phyloP scores from a whole-genome alignment of 306 rosid species.

The Vachellia pachyceras region DNA sequence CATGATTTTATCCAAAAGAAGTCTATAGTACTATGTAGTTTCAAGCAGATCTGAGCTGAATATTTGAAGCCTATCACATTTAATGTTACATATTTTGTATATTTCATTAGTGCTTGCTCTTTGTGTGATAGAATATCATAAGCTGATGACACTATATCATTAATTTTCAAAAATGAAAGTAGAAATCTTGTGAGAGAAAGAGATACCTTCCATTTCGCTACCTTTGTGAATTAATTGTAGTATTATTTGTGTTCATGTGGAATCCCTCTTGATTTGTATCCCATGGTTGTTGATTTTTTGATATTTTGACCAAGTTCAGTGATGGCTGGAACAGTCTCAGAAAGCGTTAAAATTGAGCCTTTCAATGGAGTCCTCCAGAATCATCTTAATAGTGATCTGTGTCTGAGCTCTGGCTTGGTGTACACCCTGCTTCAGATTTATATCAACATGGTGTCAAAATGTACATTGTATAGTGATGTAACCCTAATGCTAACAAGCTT shows the following conservation, averaged over 20 bases:
- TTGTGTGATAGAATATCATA: conserved; percentile 26
- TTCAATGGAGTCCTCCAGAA: conserved; percentile 20
- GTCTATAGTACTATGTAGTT: conserved; percentile 26
- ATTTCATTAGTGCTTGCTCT: conserved; percentile 28
- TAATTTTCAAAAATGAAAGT: background rate
- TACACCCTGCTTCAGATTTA: conserved; percentile 16
- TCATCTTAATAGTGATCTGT: background rate
- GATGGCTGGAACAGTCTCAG: conserved; percentile 21
- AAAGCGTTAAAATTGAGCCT: conserved; percentile 27
- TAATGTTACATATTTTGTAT: conserved; percentile 5
- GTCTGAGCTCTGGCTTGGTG: conserved; percentile 4
- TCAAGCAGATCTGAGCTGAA: conserved; percentile 23
- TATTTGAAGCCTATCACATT: conserved; percentile 25
- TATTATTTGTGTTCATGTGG: conserved; percentile 11
- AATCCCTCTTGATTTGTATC: conserved; percentile 25
- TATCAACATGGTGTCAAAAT: conserved; percentile 28
- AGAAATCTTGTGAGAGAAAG: background rate
- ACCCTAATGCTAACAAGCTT: too few relatives aligned
- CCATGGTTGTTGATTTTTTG: conserved; percentile 9
- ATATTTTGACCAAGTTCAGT: conserved; percentile 24
- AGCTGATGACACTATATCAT: background rate
- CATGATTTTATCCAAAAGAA: conserved; percentile 21
- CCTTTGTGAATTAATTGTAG: background rate
- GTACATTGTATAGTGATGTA: background rate
- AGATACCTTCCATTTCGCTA: background rate